Base-by-base conservation (phyloP, 2,329 filamentous ascomycete genomes). In the Bipolaris oryzae region DNA sequence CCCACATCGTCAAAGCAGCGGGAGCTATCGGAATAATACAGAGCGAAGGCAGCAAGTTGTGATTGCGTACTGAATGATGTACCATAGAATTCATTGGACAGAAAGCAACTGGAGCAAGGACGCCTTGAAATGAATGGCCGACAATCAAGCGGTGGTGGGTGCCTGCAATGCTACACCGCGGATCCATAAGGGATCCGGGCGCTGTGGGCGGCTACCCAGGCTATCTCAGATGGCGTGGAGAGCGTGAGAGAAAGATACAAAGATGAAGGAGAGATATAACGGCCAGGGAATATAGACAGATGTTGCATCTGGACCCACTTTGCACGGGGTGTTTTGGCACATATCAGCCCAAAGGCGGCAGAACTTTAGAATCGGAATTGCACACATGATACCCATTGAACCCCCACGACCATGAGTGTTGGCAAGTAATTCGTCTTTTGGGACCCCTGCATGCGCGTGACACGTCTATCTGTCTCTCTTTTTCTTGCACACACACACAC, bases 21-120 rank as follows among this genome's bases (percentile, higher is more conserved):
- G 50, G 45, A 53, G 37, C 55, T 49, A 57, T 49, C 39, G 50
- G 39, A 57, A 44, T n/a, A 41, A 39, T 39, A 57, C 18, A 25
- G 33, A 42, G 31, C 34, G 53, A 57, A 23, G 18, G 21, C 43
- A 47, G 38, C 25, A 47, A 43, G 28, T 41, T 23, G 38, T 41
- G 28, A 43, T 48, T 23, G 34, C 23, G 21, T 38, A 23, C 10
- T 15, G 21, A 33, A 42, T 43, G 31, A 57, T 44, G 43, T 39
- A 53, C 38, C 20, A 46, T 44, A n/a, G 49, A 31, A 50, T 16
- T 20, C 20, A n/a, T 25, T 20, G 23, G n/a, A 33, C 25, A 41
- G 28, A 46, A 20, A 35, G 20, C 9, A 21, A 38, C 25, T 10
- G 25, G 10, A 28, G 25, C 25, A 28, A 10, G 25, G 25, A 28